Conservation (phyloP, 352 stramenopile species). For the Globisporangium heterothallicum region DNA sequence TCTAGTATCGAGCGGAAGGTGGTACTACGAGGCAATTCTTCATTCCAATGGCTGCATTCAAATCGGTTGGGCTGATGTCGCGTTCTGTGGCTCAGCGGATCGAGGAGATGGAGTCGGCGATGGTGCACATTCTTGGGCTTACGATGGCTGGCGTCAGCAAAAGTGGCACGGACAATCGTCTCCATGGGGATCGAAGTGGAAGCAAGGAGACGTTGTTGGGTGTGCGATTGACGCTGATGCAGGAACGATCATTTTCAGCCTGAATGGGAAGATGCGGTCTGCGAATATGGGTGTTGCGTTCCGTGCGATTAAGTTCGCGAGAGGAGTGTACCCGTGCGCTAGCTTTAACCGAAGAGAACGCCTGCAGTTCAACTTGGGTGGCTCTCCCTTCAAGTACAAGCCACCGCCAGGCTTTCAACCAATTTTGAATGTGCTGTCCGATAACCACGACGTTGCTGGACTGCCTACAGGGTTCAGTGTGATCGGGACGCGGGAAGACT, state of each 20-base stretch:
- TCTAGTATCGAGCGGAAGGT: conserved; percentile 68
- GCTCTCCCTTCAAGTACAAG: conserved; percentile 67
- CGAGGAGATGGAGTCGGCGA: conserved; percentile 91
- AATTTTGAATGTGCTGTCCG: conserved; percentile 65
- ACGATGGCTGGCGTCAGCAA: conserved; percentile 90
- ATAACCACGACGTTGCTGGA: conserved; percentile 26
- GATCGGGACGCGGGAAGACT: conserved; percentile 77
- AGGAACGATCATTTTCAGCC: conserved; percentile 86
- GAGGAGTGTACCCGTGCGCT: conserved; percentile 81
- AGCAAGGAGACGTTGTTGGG: conserved; percentile 89
- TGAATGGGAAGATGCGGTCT: conserved; percentile 89
- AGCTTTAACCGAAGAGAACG: conserved; percentile 85
- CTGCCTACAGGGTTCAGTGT: conserved; percentile 68
- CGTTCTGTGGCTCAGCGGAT: conserved; percentile 83
- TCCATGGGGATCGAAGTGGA: conserved; percentile 88
- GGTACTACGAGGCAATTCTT: conserved; percentile 93
- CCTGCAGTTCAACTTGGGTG: conserved; percentile 86
- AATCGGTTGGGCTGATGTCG: conserved; percentile 90
- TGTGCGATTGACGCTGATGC: conserved; percentile 86
- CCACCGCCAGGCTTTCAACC: conserved; percentile 74
- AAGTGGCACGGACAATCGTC: conserved; percentile 88
- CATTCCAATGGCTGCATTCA: conserved; percentile 92
- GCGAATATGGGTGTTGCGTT: conserved; percentile 86
- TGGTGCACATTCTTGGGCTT: conserved; percentile 89
- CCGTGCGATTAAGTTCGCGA: conserved; percentile 70